Conservation (phyloP, 352 stramenopile genomes). For the Globisporangium ultimum region DNA sequence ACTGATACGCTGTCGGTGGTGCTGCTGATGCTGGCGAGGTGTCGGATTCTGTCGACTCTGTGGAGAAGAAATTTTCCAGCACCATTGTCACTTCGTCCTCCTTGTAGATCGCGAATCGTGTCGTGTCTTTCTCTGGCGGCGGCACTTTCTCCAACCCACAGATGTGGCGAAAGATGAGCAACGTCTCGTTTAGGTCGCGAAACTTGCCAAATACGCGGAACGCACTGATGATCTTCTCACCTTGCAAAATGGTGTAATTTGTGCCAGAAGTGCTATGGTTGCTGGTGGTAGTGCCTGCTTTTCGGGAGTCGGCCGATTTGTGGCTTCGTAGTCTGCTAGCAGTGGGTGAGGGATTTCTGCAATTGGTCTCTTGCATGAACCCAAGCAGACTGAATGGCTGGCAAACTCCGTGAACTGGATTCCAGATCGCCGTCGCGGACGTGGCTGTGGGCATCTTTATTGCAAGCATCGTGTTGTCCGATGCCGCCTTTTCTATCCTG, state of each 20-base stretch:
- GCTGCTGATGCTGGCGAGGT: neutral
- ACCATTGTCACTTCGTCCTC: constrained; percentile 81
- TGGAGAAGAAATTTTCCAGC: constrained; percentile 60
- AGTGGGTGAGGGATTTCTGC: neutral
- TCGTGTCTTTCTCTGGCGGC: constrained; percentile 31
- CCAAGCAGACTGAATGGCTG: constrained; percentile 71
- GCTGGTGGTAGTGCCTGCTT: neutral
- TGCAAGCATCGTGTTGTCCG: constrained; percentile 15
- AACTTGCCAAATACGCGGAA: constrained; percentile 82
- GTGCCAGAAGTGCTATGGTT: neutral
- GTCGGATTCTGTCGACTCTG: neutral
- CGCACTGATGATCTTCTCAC: constrained; percentile 21
- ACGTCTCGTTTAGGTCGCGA: constrained; percentile 46
- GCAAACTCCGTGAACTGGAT: constrained; percentile 67
- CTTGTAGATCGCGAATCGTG: constrained; percentile 74
- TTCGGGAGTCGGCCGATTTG: constrained; percentile 7
- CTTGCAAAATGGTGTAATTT: neutral
- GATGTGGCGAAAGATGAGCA: constrained; percentile 68
- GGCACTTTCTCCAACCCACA: constrained; percentile 47
- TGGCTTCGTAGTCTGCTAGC: neutral
- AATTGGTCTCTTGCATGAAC: constrained; percentile 39
- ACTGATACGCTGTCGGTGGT: constrained; percentile 26
- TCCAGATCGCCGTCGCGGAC: constrained; percentile 50
- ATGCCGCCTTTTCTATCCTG: constrained; percentile 20
- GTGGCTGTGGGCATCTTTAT: constrained; percentile 6